Base-by-base conservation (phyloP, 1,284 basidiomycete species). In the Ceratobasidium papillatum region DNA sequence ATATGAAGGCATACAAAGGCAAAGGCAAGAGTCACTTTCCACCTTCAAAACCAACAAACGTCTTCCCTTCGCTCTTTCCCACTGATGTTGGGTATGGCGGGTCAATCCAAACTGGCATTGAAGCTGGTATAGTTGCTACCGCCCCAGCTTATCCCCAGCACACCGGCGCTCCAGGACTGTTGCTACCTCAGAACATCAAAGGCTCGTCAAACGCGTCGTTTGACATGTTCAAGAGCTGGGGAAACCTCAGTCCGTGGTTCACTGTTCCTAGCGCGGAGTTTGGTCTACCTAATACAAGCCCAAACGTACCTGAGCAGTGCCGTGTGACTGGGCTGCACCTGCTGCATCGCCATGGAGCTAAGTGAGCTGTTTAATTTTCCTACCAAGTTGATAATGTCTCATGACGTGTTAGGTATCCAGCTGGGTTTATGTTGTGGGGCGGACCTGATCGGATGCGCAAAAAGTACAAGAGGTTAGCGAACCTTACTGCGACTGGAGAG, bases 51-150 rank as follows among this genome's bases (percentile, higher is more conserved):
- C 91, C 92, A 0, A 93, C 91, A 11, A 94, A 94, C 78, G 84
- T 83, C 5, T 85, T 86, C 76, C 90, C 92, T 0, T 87, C 89
- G 0, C 78, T 91, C 41, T 94, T 94, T 80, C 93, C 92, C 2
- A 86, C 90, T 34, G 82, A 90, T 76, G 88, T 96, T 12, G 94
- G 94, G 54, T 91, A 94, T 80, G 86, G 91, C 14, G 94, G 94
- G 9, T 88, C 86, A 11, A 96, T 94, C 0, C 92, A 93, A 0
- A 96, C 94, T 0, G 94, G 94, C 12, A 90, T 88, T 12, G 94
- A 96, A 82, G 85, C 94, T 1, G 93, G 86, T 1, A 84, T 95
- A 27, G 86, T 95, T 22, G 87, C 86, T 3, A 95, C 94, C 0
- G 94, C 92, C 0, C 92, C 94, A 5, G 83, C 86, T 7, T 91